Percentiles rank a stretch among this genome's conserved stretches.
phyloP scores from a whole-genome alignment of 345 rosid species.

The Anacardium occidentale region DNA sequence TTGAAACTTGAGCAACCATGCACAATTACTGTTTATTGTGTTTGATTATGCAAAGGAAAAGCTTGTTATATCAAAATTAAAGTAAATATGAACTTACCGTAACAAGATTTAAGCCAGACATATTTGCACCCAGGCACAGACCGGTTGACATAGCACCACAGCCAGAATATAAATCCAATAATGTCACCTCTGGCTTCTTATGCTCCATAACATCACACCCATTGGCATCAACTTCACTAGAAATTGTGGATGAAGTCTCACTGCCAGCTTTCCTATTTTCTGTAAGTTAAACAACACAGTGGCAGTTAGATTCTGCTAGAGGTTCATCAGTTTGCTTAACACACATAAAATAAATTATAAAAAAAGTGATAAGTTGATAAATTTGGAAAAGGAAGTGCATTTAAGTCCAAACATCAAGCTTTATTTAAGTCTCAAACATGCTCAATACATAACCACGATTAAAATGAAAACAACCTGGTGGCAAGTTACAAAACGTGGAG shows the following conservation, averaged over 20 bases:
- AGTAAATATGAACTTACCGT: constrained; percentile 41
- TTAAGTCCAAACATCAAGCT: not conserved
- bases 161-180: constrained; percentile 75
- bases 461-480: constrained; percentile 26
- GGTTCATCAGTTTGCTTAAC: not conserved
- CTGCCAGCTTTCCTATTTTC: constrained; percentile 31
- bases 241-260: constrained; percentile 58
- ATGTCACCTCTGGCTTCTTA: constrained; percentile 28
- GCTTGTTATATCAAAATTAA: not conserved
- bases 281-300: constrained; percentile 9
- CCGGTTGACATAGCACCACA: constrained; percentile 96
- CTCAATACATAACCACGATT: not conserved
- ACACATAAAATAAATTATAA: not conserved
- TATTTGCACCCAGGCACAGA: constrained; percentile 62
- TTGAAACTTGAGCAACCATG: not conserved
- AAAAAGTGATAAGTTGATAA: not conserved
- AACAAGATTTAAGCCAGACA: constrained; percentile 51
- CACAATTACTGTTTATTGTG: not conserved
- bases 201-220: constrained; percentile 3
- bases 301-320: not conserved
- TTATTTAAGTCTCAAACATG: not conserved
- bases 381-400: not conserved
- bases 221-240: constrained; percentile 36
- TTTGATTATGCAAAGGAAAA: too few relatives aligned
- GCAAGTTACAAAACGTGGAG: constrained; percentile 47